Evolutionary conservation across 2,329 filamentous ascomycete genomes (phyloP), one percentile per base, ranked within the genome.

Genomic region (Sarocladiaceae sp.): DNA sequence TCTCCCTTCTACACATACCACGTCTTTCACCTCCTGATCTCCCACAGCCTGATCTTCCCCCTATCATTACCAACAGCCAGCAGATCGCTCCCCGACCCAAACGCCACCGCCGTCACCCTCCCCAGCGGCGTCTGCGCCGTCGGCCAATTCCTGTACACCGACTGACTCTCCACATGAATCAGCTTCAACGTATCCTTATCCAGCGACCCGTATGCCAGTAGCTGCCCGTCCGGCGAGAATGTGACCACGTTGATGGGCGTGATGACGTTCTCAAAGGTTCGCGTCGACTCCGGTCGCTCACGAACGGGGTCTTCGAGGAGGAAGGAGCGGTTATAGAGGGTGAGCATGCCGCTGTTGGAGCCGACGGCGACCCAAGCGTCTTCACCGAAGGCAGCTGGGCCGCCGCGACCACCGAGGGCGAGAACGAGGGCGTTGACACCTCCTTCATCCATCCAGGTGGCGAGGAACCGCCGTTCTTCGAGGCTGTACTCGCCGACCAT

Each of bases 91-190:
- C 74, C 71, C 5, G 68, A 72, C 16, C 76, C 76, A 59, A 88
- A 85, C 3, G 85, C 82, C 48, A 89, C 78, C 1, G 80, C 73
- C 2, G 87, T 86, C 52, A 97, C 82, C 47, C 88, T 76, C 0
- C 93, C 93, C 49, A 98, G 66, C 1, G 90, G 89, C 46, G 93
- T 98, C 61, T 85, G 83, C 51, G 82, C 79, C 44, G 91, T 98
- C 19, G 93, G 93, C 93, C 93, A 98, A 65, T 98, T 98, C 57
- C 83, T 82, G 73, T 93, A 98, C 16, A 97, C 88, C 2, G 89
- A 95, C 63, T 89, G 95, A 53, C 80, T 90, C 1, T 91, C 90
- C 53, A 98, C 68, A 64, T 98, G 93, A 24, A 91, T 88, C 52
- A 98, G 68, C 57, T 85, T 76, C 61, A 98, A 67, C 1, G 90